A percentile compares a stretch with the other conserved stretches of the same genome.
Evolutionary conservation across 495 filamentous ascomycete species (phyloP).

Genomic region (Daldinia grandis): DNA sequence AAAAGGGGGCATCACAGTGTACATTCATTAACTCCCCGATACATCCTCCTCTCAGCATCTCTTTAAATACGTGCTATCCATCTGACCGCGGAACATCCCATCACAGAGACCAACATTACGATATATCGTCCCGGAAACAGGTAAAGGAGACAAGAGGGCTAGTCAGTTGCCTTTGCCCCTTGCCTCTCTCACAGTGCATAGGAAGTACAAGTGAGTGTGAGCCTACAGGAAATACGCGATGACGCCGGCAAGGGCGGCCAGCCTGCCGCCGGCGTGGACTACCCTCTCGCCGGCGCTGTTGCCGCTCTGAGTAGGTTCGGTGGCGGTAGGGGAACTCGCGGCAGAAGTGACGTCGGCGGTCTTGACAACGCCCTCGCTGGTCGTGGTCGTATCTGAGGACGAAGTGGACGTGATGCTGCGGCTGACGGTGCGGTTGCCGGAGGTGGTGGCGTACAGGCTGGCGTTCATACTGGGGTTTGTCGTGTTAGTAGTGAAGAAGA

Average conservation of each 20-base stretch:
- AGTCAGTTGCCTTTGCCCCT: no score
- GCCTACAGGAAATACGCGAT: neutral
- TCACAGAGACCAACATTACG: neutral
- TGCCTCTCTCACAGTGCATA: no score
- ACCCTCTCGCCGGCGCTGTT: conserved; percentile 20
- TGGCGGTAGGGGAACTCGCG: neutral
- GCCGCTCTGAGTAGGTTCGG: conserved; percentile 5
- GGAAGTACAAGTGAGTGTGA: neutral
- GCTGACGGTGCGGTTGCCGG: conserved; percentile 21
- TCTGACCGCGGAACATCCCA: neutral
- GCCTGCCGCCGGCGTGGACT: conserved; percentile 2
- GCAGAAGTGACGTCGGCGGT: conserved; percentile 10
- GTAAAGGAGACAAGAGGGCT: neutral
- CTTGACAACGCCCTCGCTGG: conserved; percentile 5
- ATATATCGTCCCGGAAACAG: neutral
- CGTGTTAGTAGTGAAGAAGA: neutral
- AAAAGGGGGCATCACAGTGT: neutral
- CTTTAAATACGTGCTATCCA: neutral
- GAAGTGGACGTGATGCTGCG: conserved; percentile 15
- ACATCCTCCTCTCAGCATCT: neutral
- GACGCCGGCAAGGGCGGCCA: conserved; percentile 12
- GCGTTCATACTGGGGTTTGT: conserved; percentile 28
- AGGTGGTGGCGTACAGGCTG: conserved; percentile 30
- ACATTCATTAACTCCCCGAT: neutral
- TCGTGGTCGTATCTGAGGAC: conserved; percentile 9